Conservation (phyloP, 2,329 filamentous ascomycete species). For the Raffaelea ambrosiae region DNA sequence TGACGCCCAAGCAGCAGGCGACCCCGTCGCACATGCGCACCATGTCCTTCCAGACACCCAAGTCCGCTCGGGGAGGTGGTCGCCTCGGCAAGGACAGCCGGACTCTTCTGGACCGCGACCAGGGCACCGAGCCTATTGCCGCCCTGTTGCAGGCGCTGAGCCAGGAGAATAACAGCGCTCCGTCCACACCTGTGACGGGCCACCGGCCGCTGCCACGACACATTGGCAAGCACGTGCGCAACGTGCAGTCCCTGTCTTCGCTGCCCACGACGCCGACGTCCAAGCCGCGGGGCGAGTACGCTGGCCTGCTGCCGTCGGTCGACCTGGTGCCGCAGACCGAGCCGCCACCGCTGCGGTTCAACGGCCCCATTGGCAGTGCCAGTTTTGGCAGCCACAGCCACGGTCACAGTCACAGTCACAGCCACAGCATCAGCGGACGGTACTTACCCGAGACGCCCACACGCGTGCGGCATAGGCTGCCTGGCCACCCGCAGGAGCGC, state of each 20-base stretch:
- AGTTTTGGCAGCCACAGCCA: not conserved
- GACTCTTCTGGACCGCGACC: slow-evolving; percentile 33
- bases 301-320: slow-evolving; percentile 51
- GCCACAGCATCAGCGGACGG: slow-evolving; percentile 17
- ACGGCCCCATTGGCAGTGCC: not conserved
- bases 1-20: slow-evolving; percentile 43
- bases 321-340: slow-evolving; percentile 55
- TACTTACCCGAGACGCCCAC: slow-evolving; percentile 36
- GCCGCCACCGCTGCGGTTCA: slow-evolving; percentile 31
- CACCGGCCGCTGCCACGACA: slow-evolving; percentile 38
- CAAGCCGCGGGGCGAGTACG: slow-evolving; percentile 38
- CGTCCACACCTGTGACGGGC: slow-evolving; percentile 55
- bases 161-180: slow-evolving; percentile 65
- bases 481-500: slow-evolving; percentile 22
- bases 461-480: slow-evolving; percentile 12
- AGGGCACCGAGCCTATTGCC: slow-evolving; percentile 60
- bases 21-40: slow-evolving; percentile 37
- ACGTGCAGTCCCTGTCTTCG: slow-evolving; percentile 76
- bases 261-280: slow-evolving; percentile 67
- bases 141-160: slow-evolving; percentile 76
- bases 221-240: slow-evolving; percentile 59
- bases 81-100: not conserved
- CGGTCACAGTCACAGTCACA: slow-evolving; percentile 3
- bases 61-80: slow-evolving; percentile 23
- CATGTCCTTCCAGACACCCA: slow-evolving; percentile 44